Percentiles rank a stretch among this genome's conserved stretches.
These are phyloP conservation scores for Mrakia gelida DNA, from an alignment of 768 basidiomycete genomes.

Conservation along the genomic window DNA sequence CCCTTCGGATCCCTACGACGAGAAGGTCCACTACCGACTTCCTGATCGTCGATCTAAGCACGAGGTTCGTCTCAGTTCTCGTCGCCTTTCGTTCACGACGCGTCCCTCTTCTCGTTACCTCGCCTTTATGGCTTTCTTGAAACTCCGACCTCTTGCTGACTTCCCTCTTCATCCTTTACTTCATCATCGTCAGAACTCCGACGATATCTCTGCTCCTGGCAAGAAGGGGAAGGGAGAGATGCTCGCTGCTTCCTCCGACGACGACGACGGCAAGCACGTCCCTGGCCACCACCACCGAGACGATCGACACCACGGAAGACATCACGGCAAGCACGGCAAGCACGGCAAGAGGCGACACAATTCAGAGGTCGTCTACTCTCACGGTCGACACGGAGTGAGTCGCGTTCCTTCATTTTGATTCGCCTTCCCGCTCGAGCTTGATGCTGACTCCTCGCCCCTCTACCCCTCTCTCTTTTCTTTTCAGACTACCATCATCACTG, in stretches of 20 bases:
- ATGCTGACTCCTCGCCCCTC: no score
- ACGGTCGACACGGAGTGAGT: not conserved
- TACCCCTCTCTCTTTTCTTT: no score
- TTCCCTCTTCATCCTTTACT: not conserved
- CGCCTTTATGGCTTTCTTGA: not conserved
- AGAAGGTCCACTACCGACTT: slow-evolving; percentile 6
- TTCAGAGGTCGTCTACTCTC: slow-evolving; percentile 3
- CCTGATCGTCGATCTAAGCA: slow-evolving; percentile 5
- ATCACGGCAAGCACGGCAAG: not conserved
- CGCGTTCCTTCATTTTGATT: no score
- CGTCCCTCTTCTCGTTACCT: no score
- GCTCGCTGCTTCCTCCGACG: not conserved
- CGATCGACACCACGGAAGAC: not conserved
- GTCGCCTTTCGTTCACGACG: not conserved
- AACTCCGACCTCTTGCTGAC: not conserved
- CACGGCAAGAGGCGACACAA: not conserved
- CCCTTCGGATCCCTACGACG: slow-evolving; percentile 1
- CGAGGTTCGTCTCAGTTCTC: not conserved
- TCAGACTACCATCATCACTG: slow-evolving; percentile 10
- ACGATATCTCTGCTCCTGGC: slow-evolving; percentile 2
- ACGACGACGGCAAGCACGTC: not conserved
- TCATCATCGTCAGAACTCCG: not conserved
- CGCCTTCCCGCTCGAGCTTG: no score
- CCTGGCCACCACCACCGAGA: slow-evolving; percentile 15
- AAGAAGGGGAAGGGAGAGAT: not conserved